A percentile compares a stretch with the other conserved stretches of the same genome.
These are phyloP conservation scores for Botryotinia convoluta DNA, from an alignment of 2,329 filamentous ascomycete genomes.

Conservation along the genomic window DNA sequence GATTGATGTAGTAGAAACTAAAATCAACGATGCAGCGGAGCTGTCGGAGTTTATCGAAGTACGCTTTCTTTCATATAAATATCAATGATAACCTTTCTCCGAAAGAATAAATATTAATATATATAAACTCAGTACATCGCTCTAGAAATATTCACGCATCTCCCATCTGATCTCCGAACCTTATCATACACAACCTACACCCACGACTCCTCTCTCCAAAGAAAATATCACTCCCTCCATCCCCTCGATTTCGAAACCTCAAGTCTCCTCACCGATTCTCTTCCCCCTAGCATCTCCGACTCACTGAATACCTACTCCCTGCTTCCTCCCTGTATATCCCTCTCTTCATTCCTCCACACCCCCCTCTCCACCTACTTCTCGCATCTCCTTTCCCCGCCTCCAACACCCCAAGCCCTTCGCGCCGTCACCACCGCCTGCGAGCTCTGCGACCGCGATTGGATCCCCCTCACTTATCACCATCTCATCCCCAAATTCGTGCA, in stretches of 20 bases:
- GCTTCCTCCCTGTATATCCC: slow-evolving; percentile 45
- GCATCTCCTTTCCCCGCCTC: slow-evolving; percentile 58
- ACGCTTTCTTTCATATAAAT: slow-evolving; percentile 1
- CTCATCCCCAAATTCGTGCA: slow-evolving; percentile 78
- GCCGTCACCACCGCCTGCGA: slow-evolving; percentile 60
- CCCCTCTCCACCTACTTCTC: slow-evolving; percentile 62
- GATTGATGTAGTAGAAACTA: slow-evolving; percentile 10
- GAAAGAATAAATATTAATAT: background rate
- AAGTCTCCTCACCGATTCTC: slow-evolving; percentile 49
- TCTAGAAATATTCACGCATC: slow-evolving; percentile 61
- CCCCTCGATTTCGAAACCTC: slow-evolving; percentile 44
- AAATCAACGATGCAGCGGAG: slow-evolving; percentile 50
- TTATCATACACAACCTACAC: slow-evolving; percentile 59
- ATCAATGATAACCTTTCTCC: too few species aligned
- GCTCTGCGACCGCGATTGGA: slow-evolving; percentile 71
- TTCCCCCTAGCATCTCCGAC: slow-evolving; percentile 59
- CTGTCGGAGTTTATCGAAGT: slow-evolving; percentile 68
- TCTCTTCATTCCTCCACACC: slow-evolving; percentile 57
- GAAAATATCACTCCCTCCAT: slow-evolving; percentile 49
- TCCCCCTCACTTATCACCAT: slow-evolving; percentile 80
- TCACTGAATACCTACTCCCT: slow-evolving; percentile 67
- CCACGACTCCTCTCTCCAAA: slow-evolving; percentile 48
- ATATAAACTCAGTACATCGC: slow-evolving; percentile 61
- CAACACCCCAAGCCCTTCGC: slow-evolving; percentile 58
- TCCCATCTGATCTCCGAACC: slow-evolving; percentile 60